A percentile compares a stretch with the other conserved stretches of the same genome.
Evolutionary conservation across 176 grass and related monocot species (phyloP).

Genomic region (Chrysopogon serrulatus): DNA sequence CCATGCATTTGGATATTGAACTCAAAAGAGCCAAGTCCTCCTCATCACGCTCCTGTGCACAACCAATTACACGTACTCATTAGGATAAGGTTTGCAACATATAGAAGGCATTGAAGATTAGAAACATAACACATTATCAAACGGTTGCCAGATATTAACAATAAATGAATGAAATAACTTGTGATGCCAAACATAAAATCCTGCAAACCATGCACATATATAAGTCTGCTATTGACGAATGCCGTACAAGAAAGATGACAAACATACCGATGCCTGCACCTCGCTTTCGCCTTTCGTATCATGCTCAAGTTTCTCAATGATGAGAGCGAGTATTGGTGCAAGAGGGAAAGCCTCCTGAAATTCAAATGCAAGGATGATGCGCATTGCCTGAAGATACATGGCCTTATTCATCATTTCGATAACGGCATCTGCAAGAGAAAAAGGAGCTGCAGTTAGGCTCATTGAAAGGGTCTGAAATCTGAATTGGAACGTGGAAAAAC

Average conservation of each 20-base stretch:
- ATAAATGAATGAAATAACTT: not conserved
- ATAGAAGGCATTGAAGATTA: not conserved
- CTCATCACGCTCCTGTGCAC: constrained; percentile 30
- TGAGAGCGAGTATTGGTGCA: constrained; percentile 5
- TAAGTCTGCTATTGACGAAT: not conserved
- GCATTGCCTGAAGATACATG: constrained; percentile 38
- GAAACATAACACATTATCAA: not conserved
- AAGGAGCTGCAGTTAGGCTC: not conserved
- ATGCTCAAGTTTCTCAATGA: constrained; percentile 39
- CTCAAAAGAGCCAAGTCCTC: constrained; percentile 43
- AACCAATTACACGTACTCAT: not conserved
- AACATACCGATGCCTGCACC: constrained; percentile 16
- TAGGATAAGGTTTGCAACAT: not conserved
- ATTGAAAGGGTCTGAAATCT: not conserved
- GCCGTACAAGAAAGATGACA: not conserved
- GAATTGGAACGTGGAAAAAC: not conserved
- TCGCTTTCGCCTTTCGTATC: not conserved
- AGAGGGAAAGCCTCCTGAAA: constrained; percentile 43
- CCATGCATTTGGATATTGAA: constrained; percentile 38
- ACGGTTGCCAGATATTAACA: not conserved
- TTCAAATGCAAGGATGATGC: constrained; percentile 46
- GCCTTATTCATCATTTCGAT: constrained; percentile 44
- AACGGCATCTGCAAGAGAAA: constrained; percentile 45
- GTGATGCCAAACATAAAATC: not conserved
- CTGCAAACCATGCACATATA: not conserved